phyloP scores from a whole-genome alignment of 2,329 filamentous ascomycete genomes.

The Saccharata proteae region DNA sequence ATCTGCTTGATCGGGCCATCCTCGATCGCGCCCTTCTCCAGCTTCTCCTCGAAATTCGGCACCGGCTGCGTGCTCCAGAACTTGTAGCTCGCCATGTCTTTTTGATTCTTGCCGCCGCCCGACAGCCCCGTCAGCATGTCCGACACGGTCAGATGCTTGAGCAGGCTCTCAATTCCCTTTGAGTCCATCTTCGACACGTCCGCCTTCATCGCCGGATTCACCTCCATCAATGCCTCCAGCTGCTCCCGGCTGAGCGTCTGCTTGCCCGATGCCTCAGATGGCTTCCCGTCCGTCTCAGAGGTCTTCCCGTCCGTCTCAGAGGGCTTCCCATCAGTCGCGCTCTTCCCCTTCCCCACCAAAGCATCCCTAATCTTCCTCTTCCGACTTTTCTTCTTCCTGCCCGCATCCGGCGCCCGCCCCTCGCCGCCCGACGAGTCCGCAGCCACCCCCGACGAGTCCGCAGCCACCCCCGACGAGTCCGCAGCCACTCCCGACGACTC shows the following conservation, averaged over 20 bases:
- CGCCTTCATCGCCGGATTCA: slow-evolving; percentile 26
- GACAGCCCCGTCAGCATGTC: slow-evolving; percentile 66
- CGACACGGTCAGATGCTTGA: slow-evolving; percentile 53
- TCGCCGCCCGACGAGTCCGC: slow-evolving; percentile 19
- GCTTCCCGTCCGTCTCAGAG: slow-evolving; percentile 9
- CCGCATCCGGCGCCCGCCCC: no score
- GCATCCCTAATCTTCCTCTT: slow-evolving; percentile 46
- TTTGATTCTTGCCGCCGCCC: slow-evolving; percentile 72
- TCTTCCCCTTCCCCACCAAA: slow-evolving; percentile 21
- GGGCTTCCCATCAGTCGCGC: slow-evolving; percentile 9
- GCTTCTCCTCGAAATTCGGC: slow-evolving; percentile 56
- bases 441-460: slow-evolving; percentile 8
- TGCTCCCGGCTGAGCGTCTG: slow-evolving; percentile 24
- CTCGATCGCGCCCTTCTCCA: slow-evolving; percentile 46
- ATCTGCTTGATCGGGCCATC: slow-evolving; percentile 68
- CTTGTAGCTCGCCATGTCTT: slow-evolving; percentile 95
- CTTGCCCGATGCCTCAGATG: slow-evolving; percentile 5
- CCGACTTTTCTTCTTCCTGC: slow-evolving; percentile 58
- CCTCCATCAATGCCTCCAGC: slow-evolving; percentile 22
- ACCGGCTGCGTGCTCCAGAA: slow-evolving; percentile 99
- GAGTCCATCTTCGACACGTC: slow-evolving; percentile 19
- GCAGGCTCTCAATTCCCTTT: slow-evolving; percentile 30
- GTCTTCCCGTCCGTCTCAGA: background rate
- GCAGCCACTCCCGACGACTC: slow-evolving; percentile 11
- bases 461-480: slow-evolving; percentile 8